These are phyloP conservation scores for Protomyces inundatus DNA, from an alignment of 1,139 yeast species.

Conservation along the genomic window DNA sequence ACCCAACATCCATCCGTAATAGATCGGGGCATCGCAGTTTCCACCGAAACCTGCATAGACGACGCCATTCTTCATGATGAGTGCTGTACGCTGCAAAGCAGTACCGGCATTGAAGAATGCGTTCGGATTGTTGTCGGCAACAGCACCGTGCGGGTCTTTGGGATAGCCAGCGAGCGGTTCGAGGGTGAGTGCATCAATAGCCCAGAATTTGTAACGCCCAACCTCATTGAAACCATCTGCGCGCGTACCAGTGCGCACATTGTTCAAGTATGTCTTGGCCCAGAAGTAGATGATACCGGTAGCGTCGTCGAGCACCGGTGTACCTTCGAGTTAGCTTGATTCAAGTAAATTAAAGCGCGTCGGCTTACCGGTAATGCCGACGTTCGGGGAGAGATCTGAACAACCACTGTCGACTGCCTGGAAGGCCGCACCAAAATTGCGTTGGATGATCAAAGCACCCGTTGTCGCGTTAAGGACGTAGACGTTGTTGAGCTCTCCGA, in stretches of 20 bases:
- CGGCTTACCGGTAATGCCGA: background rate
- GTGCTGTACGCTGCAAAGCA: background rate
- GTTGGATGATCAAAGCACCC: background rate
- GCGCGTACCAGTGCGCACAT: background rate
- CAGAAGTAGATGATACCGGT: conserved; percentile 10
- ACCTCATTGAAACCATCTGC: background rate
- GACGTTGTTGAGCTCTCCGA: background rate
- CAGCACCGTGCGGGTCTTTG: background rate
- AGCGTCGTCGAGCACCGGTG: conserved; percentile 1
- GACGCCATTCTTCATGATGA: background rate
- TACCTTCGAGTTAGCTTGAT: background rate
- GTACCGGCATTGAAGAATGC: conserved; percentile 1
- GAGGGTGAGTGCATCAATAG: conserved; percentile 5
- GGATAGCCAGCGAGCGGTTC: background rate
- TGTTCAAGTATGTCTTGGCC: conserved; percentile 7
- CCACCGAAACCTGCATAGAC: conserved; percentile 14
- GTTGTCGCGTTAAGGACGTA: conserved; percentile 1
- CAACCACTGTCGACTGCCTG: conserved; percentile 2
- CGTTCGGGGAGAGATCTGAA: background rate
- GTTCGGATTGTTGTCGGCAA: conserved; percentile 7
- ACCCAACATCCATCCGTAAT: conserved; percentile 7
- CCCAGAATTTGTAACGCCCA: background rate
- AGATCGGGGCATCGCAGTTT: background rate
- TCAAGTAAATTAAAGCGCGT: no score
- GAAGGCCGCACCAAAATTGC: background rate